These are phyloP conservation scores for Scheffersomyces amazonensis DNA, from an alignment of 805 yeast species.

Conservation along the genomic window DNA sequence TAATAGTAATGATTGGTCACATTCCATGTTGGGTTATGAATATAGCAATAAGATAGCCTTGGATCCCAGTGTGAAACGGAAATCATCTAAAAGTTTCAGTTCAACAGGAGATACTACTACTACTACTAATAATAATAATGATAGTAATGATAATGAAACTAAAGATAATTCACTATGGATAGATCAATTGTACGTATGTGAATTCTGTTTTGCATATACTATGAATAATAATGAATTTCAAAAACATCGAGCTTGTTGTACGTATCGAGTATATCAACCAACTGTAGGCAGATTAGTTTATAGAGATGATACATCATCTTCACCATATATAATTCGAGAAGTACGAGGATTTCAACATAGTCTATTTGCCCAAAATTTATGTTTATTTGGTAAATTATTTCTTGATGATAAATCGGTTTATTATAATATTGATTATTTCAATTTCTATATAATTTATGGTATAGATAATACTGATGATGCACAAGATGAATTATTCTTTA, in stretches of 20 bases:
- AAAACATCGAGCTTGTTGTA: slow-evolving; percentile 50
- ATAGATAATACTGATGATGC: slow-evolving; percentile 19
- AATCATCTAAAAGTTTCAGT: neutral
- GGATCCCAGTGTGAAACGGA: slow-evolving; percentile 12
- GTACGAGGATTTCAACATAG: slow-evolving; percentile 64
- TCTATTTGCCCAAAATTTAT: slow-evolving; percentile 76
- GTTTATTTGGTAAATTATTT: slow-evolving; percentile 83
- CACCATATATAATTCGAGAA: slow-evolving; percentile 50
- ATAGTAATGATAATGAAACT: neutral
- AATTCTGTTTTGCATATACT: slow-evolving; percentile 80
- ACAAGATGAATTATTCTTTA: slow-evolving; percentile 10
- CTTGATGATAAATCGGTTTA: slow-evolving; percentile 87
- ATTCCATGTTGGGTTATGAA: slow-evolving; percentile 44
- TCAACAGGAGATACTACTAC: neutral
- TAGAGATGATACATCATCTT: slow-evolving; percentile 46
- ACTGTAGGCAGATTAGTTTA: slow-evolving; percentile 69
- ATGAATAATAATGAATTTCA: slow-evolving; percentile 41
- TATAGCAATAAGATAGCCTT: slow-evolving; percentile 17
- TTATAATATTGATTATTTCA: slow-evolving; percentile 75
- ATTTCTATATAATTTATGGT: slow-evolving; percentile 73
- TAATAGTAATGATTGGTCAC: slow-evolving; percentile 23
- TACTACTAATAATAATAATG: slow-evolving; percentile 3
- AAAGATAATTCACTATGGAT: slow-evolving; percentile 45
- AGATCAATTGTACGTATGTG: slow-evolving; percentile 68
- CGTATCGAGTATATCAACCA: slow-evolving; percentile 26